Percentiles rank a stretch among this genome's conserved stretches.
Evolutionary conservation across 176 grass and related monocot genomes (phyloP).

Genomic region (Puccinellia tenuiflora): DNA sequence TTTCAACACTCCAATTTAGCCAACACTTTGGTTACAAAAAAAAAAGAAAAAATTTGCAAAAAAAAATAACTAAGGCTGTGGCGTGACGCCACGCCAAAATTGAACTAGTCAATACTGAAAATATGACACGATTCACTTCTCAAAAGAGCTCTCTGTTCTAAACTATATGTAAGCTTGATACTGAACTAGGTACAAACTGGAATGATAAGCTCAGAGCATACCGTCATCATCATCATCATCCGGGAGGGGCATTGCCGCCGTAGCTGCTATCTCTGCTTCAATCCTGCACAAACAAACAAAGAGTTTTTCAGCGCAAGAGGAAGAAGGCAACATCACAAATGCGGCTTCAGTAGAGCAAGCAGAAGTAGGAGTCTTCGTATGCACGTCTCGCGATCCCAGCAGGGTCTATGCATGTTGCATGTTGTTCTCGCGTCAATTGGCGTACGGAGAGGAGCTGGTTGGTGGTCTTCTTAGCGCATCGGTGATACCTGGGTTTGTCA

Average conservation of each 20-base stretch:
- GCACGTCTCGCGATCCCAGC: no score
- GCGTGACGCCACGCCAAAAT: no score
- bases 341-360: not conserved
- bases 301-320: not conserved
- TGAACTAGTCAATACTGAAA: not conserved
- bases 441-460: no score
- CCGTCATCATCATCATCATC: slow-evolving; percentile 53
- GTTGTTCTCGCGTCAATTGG: no score
- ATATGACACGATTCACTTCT: slow-evolving; percentile 1
- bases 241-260: slow-evolving; percentile 52
- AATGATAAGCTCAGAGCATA: slow-evolving; percentile 25
- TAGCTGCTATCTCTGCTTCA: slow-evolving; percentile 45
- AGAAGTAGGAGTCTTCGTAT: not conserved
- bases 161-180: not conserved
- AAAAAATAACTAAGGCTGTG: no score
- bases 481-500: no score
- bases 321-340: not conserved
- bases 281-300: slow-evolving; percentile 26
- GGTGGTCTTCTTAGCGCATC: no score
- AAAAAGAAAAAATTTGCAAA: no score
- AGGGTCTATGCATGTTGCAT: no score
- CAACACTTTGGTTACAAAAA: no score
- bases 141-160: not conserved
- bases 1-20: no score
- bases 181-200: not conserved